phyloP scores from a whole-genome alignment of 176 grass and related monocot species.

The Cenchrus purpureus region DNA sequence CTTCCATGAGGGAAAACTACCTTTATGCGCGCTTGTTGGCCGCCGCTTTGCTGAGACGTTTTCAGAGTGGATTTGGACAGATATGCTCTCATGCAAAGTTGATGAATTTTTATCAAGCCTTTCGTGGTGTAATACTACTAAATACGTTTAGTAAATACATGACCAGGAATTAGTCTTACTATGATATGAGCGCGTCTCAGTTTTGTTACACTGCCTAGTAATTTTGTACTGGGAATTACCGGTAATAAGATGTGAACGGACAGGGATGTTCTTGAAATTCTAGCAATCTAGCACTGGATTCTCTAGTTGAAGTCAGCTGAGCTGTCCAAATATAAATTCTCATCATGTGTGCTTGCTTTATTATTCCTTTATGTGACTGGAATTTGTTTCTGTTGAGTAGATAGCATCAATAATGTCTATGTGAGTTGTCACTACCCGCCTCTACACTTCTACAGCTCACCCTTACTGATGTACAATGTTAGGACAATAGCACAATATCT shows the following conservation, averaged over 20 bases:
- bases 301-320: too few species aligned
- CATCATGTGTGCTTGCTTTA: background rate
- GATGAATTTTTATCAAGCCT: background rate
- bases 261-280: background rate
- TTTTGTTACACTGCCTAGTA: background rate
- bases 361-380: background rate
- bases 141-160: background rate
- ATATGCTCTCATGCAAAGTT: constrained; percentile 32
- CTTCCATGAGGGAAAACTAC: background rate
- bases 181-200: background rate
- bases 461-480: background rate
- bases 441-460: too few species aligned
- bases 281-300: too few species aligned
- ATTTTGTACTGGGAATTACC: background rate
- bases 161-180: background rate
- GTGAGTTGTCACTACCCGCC: too few species aligned
- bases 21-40: background rate
- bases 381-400: background rate
- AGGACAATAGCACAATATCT: background rate
- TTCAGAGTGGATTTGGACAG: background rate
- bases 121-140: background rate
- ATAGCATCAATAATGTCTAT: too few species aligned
- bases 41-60: background rate
- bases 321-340: background rate
- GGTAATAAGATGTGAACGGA: background rate